Evolutionary conservation across 2,329 filamentous ascomycete species (phyloP).

Genomic region (Hypoxylon sp.): DNA sequence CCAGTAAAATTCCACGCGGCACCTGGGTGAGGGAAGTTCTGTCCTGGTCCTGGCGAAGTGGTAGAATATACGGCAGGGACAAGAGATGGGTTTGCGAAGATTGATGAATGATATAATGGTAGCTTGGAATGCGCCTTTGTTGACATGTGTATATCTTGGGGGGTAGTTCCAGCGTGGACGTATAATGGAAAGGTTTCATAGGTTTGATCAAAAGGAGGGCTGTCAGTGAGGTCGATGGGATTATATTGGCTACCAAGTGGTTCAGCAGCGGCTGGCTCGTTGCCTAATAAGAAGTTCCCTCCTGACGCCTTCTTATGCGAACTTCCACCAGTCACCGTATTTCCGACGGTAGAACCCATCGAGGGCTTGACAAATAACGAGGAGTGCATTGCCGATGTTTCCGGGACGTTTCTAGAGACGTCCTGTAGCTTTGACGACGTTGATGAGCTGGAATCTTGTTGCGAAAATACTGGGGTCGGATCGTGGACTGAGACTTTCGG

Average conservation of each 20-base stretch:
- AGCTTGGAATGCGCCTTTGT: background rate
- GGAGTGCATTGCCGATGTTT: background rate
- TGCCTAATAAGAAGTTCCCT: background rate
- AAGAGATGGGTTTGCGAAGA: background rate
- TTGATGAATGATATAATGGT: background rate
- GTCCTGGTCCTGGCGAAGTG: background rate
- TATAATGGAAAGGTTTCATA: background rate
- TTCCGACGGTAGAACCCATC: background rate
- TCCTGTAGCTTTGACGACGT: background rate
- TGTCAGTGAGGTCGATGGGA: constrained; percentile 20
- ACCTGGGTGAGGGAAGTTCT: background rate
- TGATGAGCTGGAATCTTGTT: background rate
- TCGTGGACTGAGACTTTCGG: background rate
- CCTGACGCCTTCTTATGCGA: background rate
- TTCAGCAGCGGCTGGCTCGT: background rate
- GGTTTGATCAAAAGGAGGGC: background rate
- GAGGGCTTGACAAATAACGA: background rate
- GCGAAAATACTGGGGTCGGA: background rate
- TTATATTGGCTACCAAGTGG: constrained; percentile 14
- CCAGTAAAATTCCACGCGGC: background rate
- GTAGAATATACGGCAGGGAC: background rate
- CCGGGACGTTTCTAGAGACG: background rate
- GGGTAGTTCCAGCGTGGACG: background rate
- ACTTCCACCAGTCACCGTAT: background rate
- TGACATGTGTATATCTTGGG: background rate